Conservation (phyloP, 1,284 basidiomycete species). For the Sporisorium reilianum region DNA sequence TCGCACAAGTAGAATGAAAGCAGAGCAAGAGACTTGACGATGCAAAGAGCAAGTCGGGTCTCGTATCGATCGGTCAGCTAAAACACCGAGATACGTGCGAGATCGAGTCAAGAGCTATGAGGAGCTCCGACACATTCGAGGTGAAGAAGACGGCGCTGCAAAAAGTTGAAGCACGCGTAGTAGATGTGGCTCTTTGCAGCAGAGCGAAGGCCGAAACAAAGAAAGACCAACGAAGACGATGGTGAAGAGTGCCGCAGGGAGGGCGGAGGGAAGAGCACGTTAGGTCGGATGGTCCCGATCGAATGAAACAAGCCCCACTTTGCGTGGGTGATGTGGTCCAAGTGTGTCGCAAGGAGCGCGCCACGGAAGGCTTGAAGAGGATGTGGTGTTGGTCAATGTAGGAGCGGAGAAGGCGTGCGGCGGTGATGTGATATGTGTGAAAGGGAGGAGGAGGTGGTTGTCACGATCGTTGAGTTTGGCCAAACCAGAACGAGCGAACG, state of each 20-base stretch:
- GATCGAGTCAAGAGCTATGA: conserved; percentile 11
- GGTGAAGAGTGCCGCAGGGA: no score
- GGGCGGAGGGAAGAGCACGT: no score
- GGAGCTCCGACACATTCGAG: conserved; percentile 20
- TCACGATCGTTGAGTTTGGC: neutral
- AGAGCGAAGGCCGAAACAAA: neutral
- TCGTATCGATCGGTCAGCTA: conserved; percentile 53
- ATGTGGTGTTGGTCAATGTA: conserved; percentile 18
- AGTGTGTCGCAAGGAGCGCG: neutral
- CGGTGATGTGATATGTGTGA: neutral
- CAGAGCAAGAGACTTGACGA: conserved; percentile 10
- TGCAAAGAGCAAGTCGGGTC: conserved; percentile 6
- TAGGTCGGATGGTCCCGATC: neutral
- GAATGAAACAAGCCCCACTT: neutral
- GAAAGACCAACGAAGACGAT: neutral
- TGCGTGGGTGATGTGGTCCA: neutral
- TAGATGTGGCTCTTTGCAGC: neutral
- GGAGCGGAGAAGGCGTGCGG: neutral
- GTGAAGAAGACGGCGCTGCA: conserved; percentile 19
- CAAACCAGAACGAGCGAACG: neutral
- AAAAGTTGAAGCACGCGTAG: conserved; percentile 14
- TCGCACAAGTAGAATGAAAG: neutral
- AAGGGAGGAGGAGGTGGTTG: neutral
- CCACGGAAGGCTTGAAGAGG: neutral
- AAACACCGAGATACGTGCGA: conserved; percentile 43